phyloP scores from a whole-genome alignment of 75 land plant genomes.

The Ceratopteris richardii region DNA sequence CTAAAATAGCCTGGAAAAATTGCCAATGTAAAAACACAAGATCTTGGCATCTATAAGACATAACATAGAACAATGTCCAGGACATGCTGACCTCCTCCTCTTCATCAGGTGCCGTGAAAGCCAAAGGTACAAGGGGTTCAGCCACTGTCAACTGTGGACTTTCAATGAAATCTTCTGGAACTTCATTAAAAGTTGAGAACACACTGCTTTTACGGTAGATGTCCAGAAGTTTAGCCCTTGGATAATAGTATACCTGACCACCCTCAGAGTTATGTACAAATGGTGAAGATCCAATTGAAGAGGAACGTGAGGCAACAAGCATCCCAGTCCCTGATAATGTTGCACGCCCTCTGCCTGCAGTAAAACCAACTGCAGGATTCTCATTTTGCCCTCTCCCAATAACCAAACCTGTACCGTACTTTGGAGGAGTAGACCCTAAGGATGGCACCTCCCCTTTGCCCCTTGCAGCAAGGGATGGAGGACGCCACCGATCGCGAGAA shows the following conservation, averaged over 20 bases:
- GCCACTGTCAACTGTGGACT: constrained; percentile 51
- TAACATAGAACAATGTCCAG: too few species aligned
- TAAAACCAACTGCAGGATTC: constrained; percentile 25
- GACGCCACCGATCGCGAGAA: constrained; percentile 54
- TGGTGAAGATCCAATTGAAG: constrained; percentile 20
- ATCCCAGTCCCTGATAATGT: constrained; percentile 14
- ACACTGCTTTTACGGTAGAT: constrained; percentile 34
- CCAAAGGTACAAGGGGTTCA: constrained; percentile 70
- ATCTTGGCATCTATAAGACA: too few species aligned
- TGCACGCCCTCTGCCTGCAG: constrained; percentile 54
- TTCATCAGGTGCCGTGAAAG: constrained; percentile 59
- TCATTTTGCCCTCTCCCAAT: constrained; percentile 62
- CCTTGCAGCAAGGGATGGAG: constrained; percentile 47
- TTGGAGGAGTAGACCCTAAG: constrained; percentile 44
- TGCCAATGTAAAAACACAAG: not conserved
- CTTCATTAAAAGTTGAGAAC: constrained; percentile 10
- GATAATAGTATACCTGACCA: constrained; percentile 27
- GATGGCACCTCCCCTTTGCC: constrained; percentile 61
- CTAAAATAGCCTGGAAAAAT: constrained; percentile 51
- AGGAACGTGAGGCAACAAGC: constrained; percentile 13
- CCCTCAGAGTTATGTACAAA: constrained; percentile 36
- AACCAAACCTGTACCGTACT: constrained; percentile 47
- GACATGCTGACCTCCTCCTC: constrained; percentile 94
- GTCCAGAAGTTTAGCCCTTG: constrained; percentile 77
- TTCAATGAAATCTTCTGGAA: constrained; percentile 48